Evolutionary conservation across 345 rosid species (phyloP), one percentile per base, ranked within the genome.

Genomic region (Salix purpurea): DNA sequence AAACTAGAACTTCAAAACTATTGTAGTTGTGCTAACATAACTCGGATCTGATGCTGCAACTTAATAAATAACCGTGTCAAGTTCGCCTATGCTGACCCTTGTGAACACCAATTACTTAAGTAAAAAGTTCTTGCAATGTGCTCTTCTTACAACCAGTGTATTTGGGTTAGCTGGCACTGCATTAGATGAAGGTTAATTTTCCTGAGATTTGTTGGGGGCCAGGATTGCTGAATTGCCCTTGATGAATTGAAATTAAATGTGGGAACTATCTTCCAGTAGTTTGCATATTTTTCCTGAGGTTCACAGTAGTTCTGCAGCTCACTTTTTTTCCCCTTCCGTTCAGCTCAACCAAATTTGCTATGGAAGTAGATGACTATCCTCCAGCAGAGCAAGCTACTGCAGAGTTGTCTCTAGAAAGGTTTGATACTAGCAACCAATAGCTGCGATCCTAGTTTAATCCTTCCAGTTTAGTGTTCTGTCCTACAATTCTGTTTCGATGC

Each of bases 331-430:
- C 23, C 68, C 36, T 12, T n/a, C 50, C 24, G 39, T 37, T 37
- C 36, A 78, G 81, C 37, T 50, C 71, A 78, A 67, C 61, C 2
- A 24, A 79, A 61, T 91, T 87, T 46, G 86, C 96, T 77, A 96
- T 96, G 99, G 98, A 93, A 26, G 89, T 91, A 60, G 99, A 96
- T 67, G 94, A 87, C 39, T 75, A 46, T 46, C 50, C 84, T 82
- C 88, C 94, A 7, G 74, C 82, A 5, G 90, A 75, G 65, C 88
- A 87, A 74, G 79, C 86, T 58, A 81, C 81, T 73, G 75, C 86
- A 7, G 80, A 76, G 30, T 75, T 89, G 65, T 81, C 95, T 71
- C 82, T 84, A 62, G 92, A 91, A 82, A 91, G 98, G 97, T 91
- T 24, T 37, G 68, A 44, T 69, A 40, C 52, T 50, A 21, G 61